Base-by-base conservation (phyloP, 148 eudicot species). In the Amaranthus hypochondriacus region DNA sequence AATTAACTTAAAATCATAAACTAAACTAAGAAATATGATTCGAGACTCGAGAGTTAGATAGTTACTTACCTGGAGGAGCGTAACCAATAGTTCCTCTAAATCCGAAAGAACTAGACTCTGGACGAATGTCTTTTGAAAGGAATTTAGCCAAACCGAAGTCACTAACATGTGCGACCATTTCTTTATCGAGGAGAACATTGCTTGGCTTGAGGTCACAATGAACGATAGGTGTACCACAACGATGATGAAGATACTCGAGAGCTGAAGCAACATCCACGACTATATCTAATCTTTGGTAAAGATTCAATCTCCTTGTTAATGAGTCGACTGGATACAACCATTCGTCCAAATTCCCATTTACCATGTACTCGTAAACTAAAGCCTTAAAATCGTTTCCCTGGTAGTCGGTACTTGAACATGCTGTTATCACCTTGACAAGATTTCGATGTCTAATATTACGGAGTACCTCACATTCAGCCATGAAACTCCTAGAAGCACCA, bases 231-330 rank as follows among this genome's bases (percentile, higher is more conserved):
- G 48, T 56, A 28, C 65, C 74, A 61, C 77, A 74, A 3, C 63
- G 75, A 48, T 39, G 50, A 39, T 78, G 84, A 9, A 84, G 84
- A 76, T 84, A 84, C 15, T 84, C 80, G 21, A 85, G n/a, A 12
- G 85, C 81, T 73, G 47, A 77, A 49, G 83, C 85, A 51, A 85
- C 74, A 72, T 80, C 80, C 42, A 73, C 71, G 49, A 71, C 80
- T 46, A 68, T 68, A 48, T 61, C 62, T 2, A 76, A 51, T 76
- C 78, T 68, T 15, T 76, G 57, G 52, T 10, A 7, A 5, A 76
- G 44, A 69, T 44, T 52, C n/a, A 69, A 50, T 3, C 9, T 68
- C 68, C 46, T 69, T 9, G 62, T 5, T 15, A 14, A 51, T 53
- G 6, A 1, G 28, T 52, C 44, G 9, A 56, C 21, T 53, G 63